A percentile compares a stretch with the other conserved stretches of the same genome.
These are phyloP conservation scores for Suhomyces terraborum DNA, from an alignment of 1,139 yeast genomes.

Conservation along the genomic window DNA sequence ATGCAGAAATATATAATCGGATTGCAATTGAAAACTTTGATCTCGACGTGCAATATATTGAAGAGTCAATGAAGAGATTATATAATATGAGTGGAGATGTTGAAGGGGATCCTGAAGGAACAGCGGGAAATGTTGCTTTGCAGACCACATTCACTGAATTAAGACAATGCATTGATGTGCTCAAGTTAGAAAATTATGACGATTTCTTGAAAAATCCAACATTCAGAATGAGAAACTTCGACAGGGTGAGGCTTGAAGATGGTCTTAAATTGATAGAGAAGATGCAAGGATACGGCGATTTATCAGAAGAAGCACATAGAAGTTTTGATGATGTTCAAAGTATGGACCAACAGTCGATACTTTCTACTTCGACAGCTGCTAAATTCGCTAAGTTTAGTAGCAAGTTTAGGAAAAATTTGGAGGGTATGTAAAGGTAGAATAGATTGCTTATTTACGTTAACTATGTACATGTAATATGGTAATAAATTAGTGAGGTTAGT, in stretches of 20 bases:
- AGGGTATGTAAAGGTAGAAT: conserved; percentile 2
- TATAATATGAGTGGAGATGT: conserved; percentile 25
- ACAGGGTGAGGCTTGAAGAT: conserved; percentile 44
- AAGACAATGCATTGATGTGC: conserved; percentile 47
- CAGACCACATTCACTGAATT: conserved; percentile 49
- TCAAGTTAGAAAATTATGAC: conserved; percentile 41
- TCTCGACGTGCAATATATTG: conserved; percentile 44
- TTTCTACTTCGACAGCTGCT: conserved; percentile 36
- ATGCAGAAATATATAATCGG: conserved; percentile 41
- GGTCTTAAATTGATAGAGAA: conserved; percentile 42
- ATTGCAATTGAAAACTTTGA: conserved; percentile 48
- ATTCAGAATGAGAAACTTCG: conserved; percentile 45
- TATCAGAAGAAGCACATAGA: conserved; percentile 8
- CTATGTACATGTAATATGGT: conserved; percentile 1
- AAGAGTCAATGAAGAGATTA: conserved; percentile 40
- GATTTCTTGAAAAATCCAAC: conserved; percentile 43
- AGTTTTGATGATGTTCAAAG: conserved; percentile 23
- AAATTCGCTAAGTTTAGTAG: conserved; percentile 47
- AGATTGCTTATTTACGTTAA: background rate
- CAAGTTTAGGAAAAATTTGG: conserved; percentile 29
- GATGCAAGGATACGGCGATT: conserved; percentile 27
- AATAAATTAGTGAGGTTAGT: too few relatives aligned
- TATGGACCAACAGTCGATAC: conserved; percentile 28
- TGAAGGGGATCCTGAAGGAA: conserved; percentile 24
- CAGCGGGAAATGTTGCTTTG: conserved; percentile 35